These are phyloP conservation scores for Naganishia friedmannii DNA, from an alignment of 768 basidiomycete genomes.

Conservation along the genomic window DNA sequence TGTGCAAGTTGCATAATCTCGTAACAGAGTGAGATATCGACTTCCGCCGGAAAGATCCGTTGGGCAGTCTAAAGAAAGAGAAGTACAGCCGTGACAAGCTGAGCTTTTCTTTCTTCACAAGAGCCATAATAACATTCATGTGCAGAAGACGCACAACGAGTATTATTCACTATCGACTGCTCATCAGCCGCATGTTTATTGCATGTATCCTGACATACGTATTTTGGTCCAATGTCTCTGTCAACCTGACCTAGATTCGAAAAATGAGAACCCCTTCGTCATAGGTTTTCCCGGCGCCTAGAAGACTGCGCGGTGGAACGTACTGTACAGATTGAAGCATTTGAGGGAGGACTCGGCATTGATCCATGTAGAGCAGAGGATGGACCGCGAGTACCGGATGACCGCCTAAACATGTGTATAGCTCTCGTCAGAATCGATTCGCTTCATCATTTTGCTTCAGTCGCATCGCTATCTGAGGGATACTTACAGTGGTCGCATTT, in stretches of 20 bases:
- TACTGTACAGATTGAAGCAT: slow-evolving; percentile 45
- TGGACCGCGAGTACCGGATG: slow-evolving; percentile 47
- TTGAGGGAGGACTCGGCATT: slow-evolving; percentile 42
- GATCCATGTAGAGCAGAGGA: slow-evolving; percentile 49
- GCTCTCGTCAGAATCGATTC: not conserved
- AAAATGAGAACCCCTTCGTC: not conserved
- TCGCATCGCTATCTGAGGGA: not conserved
- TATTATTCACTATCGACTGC: slow-evolving; percentile 34
- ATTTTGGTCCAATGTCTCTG: slow-evolving; percentile 36
- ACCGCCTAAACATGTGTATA: slow-evolving; percentile 22
- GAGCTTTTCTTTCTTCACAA: too few relatives aligned
- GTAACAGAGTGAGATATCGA: slow-evolving; percentile 37
- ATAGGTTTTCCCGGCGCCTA: too few relatives aligned
- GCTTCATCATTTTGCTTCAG: not conserved
- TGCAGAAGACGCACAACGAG: slow-evolving; percentile 10
- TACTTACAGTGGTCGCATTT: slow-evolving; percentile 36
- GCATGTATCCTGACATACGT: slow-evolving; percentile 50
- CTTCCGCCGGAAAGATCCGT: slow-evolving; percentile 44
- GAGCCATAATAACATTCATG: not conserved
- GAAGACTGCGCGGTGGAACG: slow-evolving; percentile 1
- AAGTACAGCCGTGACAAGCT: not conserved
- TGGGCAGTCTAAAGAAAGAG: slow-evolving; percentile 41
- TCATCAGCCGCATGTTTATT: slow-evolving; percentile 46
- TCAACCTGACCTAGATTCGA: slow-evolving; percentile 5
- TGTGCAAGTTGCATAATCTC: slow-evolving; percentile 49